phyloP scores from a whole-genome alignment of 768 basidiomycete genomes.

The Psilocybe cubensis region DNA sequence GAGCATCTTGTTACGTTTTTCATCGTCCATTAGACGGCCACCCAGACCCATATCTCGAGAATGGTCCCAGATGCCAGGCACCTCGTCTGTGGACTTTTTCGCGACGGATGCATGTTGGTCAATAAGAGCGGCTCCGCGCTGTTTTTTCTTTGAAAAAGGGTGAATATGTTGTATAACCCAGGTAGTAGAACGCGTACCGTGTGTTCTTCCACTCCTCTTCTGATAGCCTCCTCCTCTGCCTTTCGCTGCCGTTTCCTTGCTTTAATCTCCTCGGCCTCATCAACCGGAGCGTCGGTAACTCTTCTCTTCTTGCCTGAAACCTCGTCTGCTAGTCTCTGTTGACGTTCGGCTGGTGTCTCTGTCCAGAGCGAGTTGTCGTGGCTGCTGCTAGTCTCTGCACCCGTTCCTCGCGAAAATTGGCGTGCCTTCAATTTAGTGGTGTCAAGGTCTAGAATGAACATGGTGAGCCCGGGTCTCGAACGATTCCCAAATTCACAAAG shows the following conservation, averaged over 20 bases:
- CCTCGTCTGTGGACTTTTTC: conserved; percentile 41
- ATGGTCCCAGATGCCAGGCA: conserved; percentile 87
- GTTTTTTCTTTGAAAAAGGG: conserved; percentile 37
- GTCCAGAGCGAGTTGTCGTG: conserved; percentile 86
- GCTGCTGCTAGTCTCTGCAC: conserved; percentile 44
- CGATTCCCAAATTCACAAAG: conserved; percentile 14
- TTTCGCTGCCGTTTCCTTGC: conserved; percentile 58
- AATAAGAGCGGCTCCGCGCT: conserved; percentile 58
- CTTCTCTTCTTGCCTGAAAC: conserved; percentile 89
- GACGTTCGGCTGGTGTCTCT: conserved; percentile 92
- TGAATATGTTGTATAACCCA: neutral
- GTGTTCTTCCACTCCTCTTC: conserved; percentile 77
- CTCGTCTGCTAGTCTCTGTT: conserved; percentile 92
- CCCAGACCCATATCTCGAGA: conserved; percentile 86
- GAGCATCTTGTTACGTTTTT: conserved; percentile 75
- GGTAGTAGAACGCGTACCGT: conserved; percentile 51
- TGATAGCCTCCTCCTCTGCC: conserved; percentile 69
- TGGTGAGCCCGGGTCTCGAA: neutral
- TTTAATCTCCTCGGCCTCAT: conserved; percentile 44
- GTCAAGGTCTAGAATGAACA: conserved; percentile 69
- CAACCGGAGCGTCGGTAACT: conserved; percentile 55
- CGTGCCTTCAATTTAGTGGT: conserved; percentile 81
- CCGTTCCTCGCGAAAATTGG: conserved; percentile 69
- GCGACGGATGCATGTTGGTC: conserved; percentile 47
- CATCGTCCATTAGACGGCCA: conserved; percentile 90